A percentile compares a stretch with the other conserved stretches of the same genome.
These are phyloP conservation scores for Cyamopsis tetragonoloba DNA, from an alignment of 306 rosid species.

Conservation along the genomic window DNA sequence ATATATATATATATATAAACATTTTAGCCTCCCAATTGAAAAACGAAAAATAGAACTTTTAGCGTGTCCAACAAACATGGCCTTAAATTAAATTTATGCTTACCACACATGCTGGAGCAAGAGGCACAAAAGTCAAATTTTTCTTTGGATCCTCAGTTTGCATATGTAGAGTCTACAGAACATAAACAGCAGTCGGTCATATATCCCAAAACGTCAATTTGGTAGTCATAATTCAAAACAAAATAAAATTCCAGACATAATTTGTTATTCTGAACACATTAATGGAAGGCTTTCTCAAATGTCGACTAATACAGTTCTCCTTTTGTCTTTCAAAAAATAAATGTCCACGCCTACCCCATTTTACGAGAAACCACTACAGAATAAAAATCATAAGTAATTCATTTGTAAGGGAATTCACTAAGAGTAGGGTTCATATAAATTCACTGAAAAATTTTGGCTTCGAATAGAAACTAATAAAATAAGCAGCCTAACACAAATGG, in stretches of 20 bases:
- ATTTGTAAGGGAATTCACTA: not conserved
- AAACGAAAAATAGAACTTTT: too few species aligned
- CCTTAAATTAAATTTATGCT: constrained; percentile 20
- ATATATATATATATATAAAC: too few species aligned
- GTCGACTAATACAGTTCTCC: not conserved
- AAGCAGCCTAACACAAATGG: not conserved
- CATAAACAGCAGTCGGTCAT: constrained; percentile 20
- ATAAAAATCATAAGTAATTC: not conserved
- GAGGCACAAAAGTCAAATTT: constrained; percentile 73
- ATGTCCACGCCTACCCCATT: not conserved
- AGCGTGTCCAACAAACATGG: too few species aligned
- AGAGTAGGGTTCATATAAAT: not conserved
- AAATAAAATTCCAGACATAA: not conserved
- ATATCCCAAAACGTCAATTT: constrained; percentile 2
- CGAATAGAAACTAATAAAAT: not conserved
- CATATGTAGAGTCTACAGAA: constrained; percentile 61
- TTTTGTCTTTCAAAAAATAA: not conserved
- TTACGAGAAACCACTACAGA: not conserved
- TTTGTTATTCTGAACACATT: not conserved
- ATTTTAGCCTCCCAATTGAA: too few species aligned
- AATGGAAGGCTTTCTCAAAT: not conserved
- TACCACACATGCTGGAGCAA: constrained; percentile 98
- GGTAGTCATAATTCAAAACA: not conserved
- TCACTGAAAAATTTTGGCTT: not conserved
- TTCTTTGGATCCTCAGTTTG: constrained; percentile 59